Evolutionary conservation across 2,329 filamentous ascomycete genomes (phyloP), one percentile per base, ranked within the genome.

Genomic region (Sclerotinia borealis): DNA sequence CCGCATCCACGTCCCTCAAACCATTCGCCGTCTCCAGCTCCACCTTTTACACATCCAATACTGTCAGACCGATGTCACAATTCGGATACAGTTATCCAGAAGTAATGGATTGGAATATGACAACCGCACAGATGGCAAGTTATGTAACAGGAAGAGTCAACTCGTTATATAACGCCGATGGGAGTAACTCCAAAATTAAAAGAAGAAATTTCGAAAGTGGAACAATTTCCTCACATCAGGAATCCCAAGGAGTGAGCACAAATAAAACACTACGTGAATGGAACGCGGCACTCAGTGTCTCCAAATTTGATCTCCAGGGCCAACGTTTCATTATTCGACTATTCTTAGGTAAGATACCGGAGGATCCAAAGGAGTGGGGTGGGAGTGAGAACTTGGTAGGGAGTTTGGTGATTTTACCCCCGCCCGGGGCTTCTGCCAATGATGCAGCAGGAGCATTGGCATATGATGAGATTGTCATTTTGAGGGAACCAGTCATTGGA

Each of bases 61-160:
- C 67, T 25, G 54, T 64, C 4, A 65, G 68, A 15, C 45, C 64
- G 7, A 62, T 65, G 5, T 66, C 61, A 31, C 52, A 64, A 4
- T 71, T 73, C 29, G 70, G 68, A 13, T 72, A 72, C 54, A 69
- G 68, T 1, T 72, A 72, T 61, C 71, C 70, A 3, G 71, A 72
- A 36, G 71, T 80, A 22, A 65, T 72, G 61, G 73, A 76, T 70
- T 83, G 85, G 67, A 80, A 78, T 43, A 84, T 85, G 75, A 81
- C 80, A 19, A 37, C 65, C 17, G 55, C 60, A 17, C 79, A 87
- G 49, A 25, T 91, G 52, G 79, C 81, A 43, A 81, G 81, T 64
- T 87, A 88, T 68, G 79, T 91, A 31, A 81, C 85, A 45, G 81
- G 83, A 0, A 82, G 85, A 8, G 82, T 90, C 15, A 79, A 84